Percentiles rank a stretch among this genome's conserved stretches.
Evolutionary conservation across 768 basidiomycete species (phyloP).

Genomic region (Mycena galericulata): DNA sequence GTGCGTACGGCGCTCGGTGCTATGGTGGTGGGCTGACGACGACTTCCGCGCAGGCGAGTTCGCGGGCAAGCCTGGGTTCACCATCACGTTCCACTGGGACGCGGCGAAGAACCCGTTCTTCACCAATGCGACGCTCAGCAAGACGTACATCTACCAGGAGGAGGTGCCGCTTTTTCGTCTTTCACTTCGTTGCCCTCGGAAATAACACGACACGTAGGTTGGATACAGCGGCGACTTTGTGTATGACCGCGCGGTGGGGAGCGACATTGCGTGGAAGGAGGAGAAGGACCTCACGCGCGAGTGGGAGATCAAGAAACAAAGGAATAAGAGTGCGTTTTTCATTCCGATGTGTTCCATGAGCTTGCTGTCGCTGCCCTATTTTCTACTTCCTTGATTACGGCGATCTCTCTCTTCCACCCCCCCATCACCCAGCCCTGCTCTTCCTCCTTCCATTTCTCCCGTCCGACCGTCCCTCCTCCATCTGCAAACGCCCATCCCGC

Average conservation of each 20-base stretch:
- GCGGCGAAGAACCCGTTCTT: slow-evolving; percentile 84
- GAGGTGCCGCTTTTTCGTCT: slow-evolving; percentile 50
- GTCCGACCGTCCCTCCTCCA: not conserved
- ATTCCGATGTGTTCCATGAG: slow-evolving; percentile 1
- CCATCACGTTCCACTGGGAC: slow-evolving; percentile 84
- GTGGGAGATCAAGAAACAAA: slow-evolving; percentile 98
- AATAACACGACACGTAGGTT: slow-evolving; percentile 48
- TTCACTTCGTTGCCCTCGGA: not conserved
- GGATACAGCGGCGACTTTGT: slow-evolving; percentile 98
- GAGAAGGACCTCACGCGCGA: slow-evolving; percentile 98
- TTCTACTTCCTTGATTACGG: not conserved
- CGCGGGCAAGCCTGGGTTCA: slow-evolving; percentile 89
- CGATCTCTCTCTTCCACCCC: too few relatives aligned
- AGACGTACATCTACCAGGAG: slow-evolving; percentile 94
- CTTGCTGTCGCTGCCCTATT: too few relatives aligned
- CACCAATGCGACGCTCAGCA: slow-evolving; percentile 83
- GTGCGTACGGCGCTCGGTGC: too few relatives aligned
- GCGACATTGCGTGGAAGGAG: slow-evolving; percentile 96
- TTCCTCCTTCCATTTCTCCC: slow-evolving; percentile 12
- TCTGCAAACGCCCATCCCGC: too few relatives aligned
- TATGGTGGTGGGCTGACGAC: too few relatives aligned
- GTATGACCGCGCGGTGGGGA: slow-evolving; percentile 95
- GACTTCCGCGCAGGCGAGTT: slow-evolving; percentile 50
- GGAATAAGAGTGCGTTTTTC: slow-evolving; percentile 89
- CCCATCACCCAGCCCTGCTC: too few relatives aligned